phyloP scores from a whole-genome alignment of 106 monocot species.

The Phalaenopsis aphrodite region DNA sequence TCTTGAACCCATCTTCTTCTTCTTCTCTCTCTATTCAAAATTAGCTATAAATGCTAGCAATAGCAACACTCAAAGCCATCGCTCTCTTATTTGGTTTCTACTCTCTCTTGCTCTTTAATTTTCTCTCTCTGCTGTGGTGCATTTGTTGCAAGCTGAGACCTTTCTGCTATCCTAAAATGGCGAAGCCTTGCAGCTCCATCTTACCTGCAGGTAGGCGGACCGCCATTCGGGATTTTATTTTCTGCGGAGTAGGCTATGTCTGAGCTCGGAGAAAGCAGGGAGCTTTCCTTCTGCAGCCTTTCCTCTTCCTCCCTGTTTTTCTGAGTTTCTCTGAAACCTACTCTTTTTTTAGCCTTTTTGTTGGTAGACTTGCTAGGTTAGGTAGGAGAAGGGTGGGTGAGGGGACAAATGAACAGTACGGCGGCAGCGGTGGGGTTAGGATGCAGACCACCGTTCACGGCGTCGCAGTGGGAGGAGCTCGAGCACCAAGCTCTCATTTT shows the following conservation, averaged over 20 bases:
- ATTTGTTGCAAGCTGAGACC: conserved; percentile 8
- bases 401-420: conserved; percentile 16
- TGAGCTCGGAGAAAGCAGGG: conserved; percentile 7
- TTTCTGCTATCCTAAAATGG: conserved; percentile 6
- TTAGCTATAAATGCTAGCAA: conserved; percentile 6
- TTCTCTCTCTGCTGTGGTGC: conserved; percentile 4
- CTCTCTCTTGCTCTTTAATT: not conserved
- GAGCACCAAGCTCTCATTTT: conserved; percentile 52
- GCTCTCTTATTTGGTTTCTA: not conserved
- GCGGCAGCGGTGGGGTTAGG: conserved; percentile 11
- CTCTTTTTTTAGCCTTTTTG: not conserved
- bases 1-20: not conserved
- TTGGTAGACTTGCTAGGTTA: not conserved
- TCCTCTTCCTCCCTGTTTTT: conserved; percentile 11
- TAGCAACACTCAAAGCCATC: not conserved
- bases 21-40: not conserved
- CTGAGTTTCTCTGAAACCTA: not conserved
- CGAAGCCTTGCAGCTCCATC: conserved; percentile 2
- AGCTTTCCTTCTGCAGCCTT: not conserved
- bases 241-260: conserved; percentile 9
- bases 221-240: not conserved
- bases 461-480: conserved; percentile 54
- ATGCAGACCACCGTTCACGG: conserved; percentile 33
- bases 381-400: not conserved
- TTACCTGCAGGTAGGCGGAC: not conserved